phyloP scores from a whole-genome alignment of 1,284 basidiomycete species.

The Pyrrhoderma lamaoense region DNA sequence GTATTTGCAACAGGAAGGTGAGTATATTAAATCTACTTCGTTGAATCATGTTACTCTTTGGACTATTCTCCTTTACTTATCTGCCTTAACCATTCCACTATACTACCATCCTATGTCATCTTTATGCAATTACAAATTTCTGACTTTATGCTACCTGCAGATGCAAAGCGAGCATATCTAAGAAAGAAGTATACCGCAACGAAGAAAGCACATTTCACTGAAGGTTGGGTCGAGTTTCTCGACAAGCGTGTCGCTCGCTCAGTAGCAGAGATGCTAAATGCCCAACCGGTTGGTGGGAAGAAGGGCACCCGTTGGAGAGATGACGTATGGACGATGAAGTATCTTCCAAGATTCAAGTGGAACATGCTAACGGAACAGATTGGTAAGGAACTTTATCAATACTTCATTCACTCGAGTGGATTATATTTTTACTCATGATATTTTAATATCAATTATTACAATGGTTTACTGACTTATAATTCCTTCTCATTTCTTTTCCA shows the following conservation, averaged over 20 bases:
- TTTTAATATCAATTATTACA: no score
- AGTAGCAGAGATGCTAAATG: slow-evolving; percentile 94
- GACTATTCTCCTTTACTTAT: no score
- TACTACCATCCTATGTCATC: no score
- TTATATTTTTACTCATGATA: no score
- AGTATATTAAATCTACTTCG: slow-evolving; percentile 18
- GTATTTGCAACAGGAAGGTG: slow-evolving; percentile 84
- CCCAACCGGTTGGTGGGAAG: slow-evolving; percentile 91
- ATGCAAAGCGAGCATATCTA: slow-evolving; percentile 71
- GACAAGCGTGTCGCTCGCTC: slow-evolving; percentile 88
- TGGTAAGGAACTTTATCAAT: slow-evolving; percentile 50
- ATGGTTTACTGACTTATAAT: no score
- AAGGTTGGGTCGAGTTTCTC: slow-evolving; percentile 98
- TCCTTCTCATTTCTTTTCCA: no score
- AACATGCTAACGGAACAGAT: slow-evolving; percentile 98
- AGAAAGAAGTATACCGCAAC: slow-evolving; percentile 73
- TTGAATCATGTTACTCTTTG: not conserved
- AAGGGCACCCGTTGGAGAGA: slow-evolving; percentile 90
- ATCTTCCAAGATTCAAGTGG: slow-evolving; percentile 97
- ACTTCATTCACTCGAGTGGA: no score
- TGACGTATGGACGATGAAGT: slow-evolving; percentile 99
- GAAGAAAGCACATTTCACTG: slow-evolving; percentile 81
- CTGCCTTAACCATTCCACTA: no score
- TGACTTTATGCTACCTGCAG: slow-evolving; percentile 32
- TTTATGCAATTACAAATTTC: no score